Evolutionary conservation across 768 basidiomycete species (phyloP).

Genomic region (Neoboletus brunneissimus): DNA sequence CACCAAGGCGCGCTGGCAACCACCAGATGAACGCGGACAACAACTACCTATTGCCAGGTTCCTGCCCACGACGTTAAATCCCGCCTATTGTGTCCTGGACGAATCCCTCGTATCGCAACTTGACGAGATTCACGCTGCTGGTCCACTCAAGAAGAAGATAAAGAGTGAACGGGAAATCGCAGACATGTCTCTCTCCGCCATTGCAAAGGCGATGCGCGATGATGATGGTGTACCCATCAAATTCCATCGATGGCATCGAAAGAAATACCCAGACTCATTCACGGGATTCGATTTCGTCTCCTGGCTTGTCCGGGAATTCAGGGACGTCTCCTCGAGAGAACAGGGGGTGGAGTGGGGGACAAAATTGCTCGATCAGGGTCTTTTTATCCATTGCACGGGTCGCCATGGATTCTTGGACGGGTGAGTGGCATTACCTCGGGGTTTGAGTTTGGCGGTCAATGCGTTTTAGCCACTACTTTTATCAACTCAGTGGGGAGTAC

Average conservation of each 20-base stretch:
- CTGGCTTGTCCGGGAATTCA: conserved; percentile 90
- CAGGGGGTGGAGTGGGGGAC: conserved; percentile 79
- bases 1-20: conserved; percentile 77
- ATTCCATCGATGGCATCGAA: conserved; percentile 78
- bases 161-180: conserved; percentile 72
- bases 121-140: conserved; percentile 73
- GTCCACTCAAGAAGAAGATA: conserved; percentile 75
- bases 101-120: conserved; percentile 75
- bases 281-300: conserved; percentile 87
- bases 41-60: conserved; percentile 65
- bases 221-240: conserved; percentile 83
- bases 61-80: conserved; percentile 81
- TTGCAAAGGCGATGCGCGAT: conserved; percentile 84
- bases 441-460: conserved; percentile 3
- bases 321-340: conserved; percentile 79
- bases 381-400: conserved; percentile 81
- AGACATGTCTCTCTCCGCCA: conserved; percentile 57
- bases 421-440: conserved; percentile 40
- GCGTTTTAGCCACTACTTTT: conserved; percentile 75
- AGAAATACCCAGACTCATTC: conserved; percentile 76
- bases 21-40: conserved; percentile 40
- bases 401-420: conserved; percentile 86
- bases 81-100: conserved; percentile 76
- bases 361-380: conserved; percentile 72
- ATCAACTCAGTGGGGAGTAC: conserved; percentile 77